A percentile compares a stretch with the other conserved stretches of the same genome.
Evolutionary conservation across 73 alveolate genomes (phyloP).

Genomic region (Paramecium tetraurelia): DNA sequence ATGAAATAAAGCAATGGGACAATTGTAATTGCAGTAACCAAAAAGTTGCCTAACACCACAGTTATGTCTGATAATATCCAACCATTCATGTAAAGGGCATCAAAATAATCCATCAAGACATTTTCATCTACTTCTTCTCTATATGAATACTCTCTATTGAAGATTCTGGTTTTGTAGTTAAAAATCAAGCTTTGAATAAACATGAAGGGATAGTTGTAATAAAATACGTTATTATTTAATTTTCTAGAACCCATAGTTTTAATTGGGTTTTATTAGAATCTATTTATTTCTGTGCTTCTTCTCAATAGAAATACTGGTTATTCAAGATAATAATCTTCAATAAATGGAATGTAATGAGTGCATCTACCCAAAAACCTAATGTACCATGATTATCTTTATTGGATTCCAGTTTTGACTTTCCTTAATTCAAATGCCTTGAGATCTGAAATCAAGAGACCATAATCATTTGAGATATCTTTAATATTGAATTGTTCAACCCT

Average conservation of each 20-base stretch:
- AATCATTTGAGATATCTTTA: conserved; percentile 22
- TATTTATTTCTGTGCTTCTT: neutral
- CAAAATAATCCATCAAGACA: conserved; percentile 20
- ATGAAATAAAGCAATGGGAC: neutral
- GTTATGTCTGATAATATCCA: neutral
- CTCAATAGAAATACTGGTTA: conserved; percentile 16
- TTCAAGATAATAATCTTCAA: conserved; percentile 19
- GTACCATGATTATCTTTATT: conserved; percentile 9
- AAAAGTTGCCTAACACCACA: neutral
- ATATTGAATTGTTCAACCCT: conserved; percentile 1
- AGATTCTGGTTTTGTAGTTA: neutral
- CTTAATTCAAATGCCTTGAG: conserved; percentile 16
- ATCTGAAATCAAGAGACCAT: conserved; percentile 2
- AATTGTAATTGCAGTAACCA: neutral
- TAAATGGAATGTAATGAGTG: neutral
- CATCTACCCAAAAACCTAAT: conserved; percentile 12
- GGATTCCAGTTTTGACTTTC: neutral
- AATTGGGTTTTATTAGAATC: conserved; percentile 7
- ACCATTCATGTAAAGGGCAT: conserved; percentile 24
- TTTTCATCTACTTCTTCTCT: neutral
- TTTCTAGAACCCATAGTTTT: neutral
- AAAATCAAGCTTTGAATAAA: neutral
- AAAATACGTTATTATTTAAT: neutral
- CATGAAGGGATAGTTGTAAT: neutral
- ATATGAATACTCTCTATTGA: neutral